Evolutionary conservation across 371 early-diverging fungal species (phyloP).

Genomic region (Haplosporangium sp.): DNA sequence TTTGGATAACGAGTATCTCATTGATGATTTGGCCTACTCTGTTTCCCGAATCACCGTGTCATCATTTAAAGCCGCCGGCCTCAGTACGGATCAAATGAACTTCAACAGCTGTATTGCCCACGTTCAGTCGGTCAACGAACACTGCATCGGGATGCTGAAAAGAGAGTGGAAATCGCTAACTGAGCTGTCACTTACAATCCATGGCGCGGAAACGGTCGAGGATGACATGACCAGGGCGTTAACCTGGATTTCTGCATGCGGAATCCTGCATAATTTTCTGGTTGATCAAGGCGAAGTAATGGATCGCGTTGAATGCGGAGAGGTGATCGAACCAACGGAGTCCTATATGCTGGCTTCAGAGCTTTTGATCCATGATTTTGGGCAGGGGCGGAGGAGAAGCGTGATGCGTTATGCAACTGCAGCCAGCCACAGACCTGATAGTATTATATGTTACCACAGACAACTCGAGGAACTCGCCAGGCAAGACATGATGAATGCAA

Average conservation of each 20-base stretch:
- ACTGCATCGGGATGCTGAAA: slow-evolving; percentile 20
- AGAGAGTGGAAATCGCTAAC: background rate
- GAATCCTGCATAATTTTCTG: slow-evolving; percentile 6
- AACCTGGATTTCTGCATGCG: background rate
- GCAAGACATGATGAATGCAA: too few relatives aligned
- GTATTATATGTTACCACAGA: too few relatives aligned
- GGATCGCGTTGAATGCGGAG: too few relatives aligned
- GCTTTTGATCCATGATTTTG: too few relatives aligned
- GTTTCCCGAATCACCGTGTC: slow-evolving; percentile 1
- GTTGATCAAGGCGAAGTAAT: slow-evolving; percentile 3
- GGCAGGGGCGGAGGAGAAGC: too few relatives aligned
- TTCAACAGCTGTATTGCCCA: slow-evolving; percentile 15
- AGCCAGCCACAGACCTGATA: too few relatives aligned
- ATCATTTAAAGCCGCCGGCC: background rate
- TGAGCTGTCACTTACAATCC: slow-evolving; percentile 4
- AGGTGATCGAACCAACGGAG: too few relatives aligned
- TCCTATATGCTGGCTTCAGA: too few relatives aligned
- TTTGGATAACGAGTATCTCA: slow-evolving; percentile 7
- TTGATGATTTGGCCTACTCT: slow-evolving; percentile 11
- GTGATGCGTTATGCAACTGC: too few relatives aligned
- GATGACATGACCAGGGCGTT: background rate
- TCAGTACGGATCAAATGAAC: slow-evolving; percentile 7
- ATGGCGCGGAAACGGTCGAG: background rate
- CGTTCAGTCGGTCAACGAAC: slow-evolving; percentile 14
- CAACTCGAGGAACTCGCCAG: too few relatives aligned